These are phyloP conservation scores for Coprinellus aureogranulatus DNA, from an alignment of 768 basidiomycete species.

Conservation along the genomic window DNA sequence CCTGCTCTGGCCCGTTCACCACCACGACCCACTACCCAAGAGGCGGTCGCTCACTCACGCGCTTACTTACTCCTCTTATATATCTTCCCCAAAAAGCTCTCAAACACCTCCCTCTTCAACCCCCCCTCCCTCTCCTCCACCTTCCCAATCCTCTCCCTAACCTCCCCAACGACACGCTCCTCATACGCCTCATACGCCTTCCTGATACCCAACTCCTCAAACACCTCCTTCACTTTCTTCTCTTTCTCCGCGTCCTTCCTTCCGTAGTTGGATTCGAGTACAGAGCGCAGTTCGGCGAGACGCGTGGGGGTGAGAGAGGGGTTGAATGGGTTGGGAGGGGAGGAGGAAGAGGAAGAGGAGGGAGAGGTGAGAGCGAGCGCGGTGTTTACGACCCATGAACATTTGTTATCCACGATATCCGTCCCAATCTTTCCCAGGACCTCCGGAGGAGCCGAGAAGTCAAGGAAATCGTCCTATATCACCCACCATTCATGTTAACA, in stretches of 20 bases:
- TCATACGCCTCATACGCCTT: constrained; percentile 77
- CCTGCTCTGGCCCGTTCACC: too few relatives aligned
- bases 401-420: constrained; percentile 98
- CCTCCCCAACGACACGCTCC: constrained; percentile 59
- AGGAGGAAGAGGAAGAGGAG: neutral
- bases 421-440: constrained; percentile 96
- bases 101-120: constrained; percentile 70
- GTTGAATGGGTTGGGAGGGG: neutral
- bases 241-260: constrained; percentile 53
- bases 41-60: too few relatives aligned
- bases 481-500: too few relatives aligned
- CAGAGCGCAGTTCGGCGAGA: constrained; percentile 43
- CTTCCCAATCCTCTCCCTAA: constrained; percentile 67
- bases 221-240: constrained; percentile 54
- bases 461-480: constrained; percentile 88
- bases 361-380: constrained; percentile 62
- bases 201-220: constrained; percentile 64
- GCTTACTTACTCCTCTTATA: constrained; percentile 58
- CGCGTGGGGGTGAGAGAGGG: neutral
- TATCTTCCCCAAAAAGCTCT: constrained; percentile 86
- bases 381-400: constrained; percentile 92
- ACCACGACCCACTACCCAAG: too few relatives aligned
- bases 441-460: constrained; percentile 87
- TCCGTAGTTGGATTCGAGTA: constrained; percentile 57
- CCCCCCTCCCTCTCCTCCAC: constrained; percentile 63